Evolutionary conservation across 2,329 filamentous ascomycete species (phyloP), one percentile per base, ranked within the genome.

Genomic region (Ophiostoma fasciatum): DNA sequence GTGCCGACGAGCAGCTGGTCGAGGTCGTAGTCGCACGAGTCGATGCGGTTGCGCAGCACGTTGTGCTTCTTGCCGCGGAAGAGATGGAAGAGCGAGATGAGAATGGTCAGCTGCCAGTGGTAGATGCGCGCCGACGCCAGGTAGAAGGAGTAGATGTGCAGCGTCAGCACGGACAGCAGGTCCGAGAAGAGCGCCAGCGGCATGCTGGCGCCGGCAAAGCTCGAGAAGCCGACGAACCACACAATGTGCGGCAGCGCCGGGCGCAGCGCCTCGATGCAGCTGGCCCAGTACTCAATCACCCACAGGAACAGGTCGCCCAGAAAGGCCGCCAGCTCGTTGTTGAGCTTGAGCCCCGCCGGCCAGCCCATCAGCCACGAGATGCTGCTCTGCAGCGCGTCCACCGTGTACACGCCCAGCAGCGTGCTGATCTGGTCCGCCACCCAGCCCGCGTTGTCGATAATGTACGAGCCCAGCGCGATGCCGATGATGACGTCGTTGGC

Each of bases 21-120:
- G 18, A 98, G 71, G 53, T 96, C 90, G 59, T 98, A 98, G 60
- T 96, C 90, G 64, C 90, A 98, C 31, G 87, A 94, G 55, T 98
- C 90, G 50, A 98, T 96, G 59, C 90, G 85, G 52, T 94, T 94
- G 42, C 92, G 81, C 17, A 98, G 71, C 13, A 98, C 80, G 48
- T 98, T 98, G 53, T 93, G 81, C 57, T 98, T 98, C 63, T 94
- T 96, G 40, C 90, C 92, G 22, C 88, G 82, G 54, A 98, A 98
- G 9, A 98, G 75, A 54, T 98, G 92, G 57, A 98, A 98, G n/a
- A 98, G 74, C 10, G 88, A 96, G 45, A 88, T 78, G 45, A 98
- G 79, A 43, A 98, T 96, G 4, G 82, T 93, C 42, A 98, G 75
- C 58, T 98, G 90, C 90, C 90, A 98, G 59, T 96, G 85, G 58